Percentiles rank a stretch among this genome's conserved stretches.
phyloP scores from a whole-genome alignment of 495 filamentous ascomycete species.

The Tricharina praecox region DNA sequence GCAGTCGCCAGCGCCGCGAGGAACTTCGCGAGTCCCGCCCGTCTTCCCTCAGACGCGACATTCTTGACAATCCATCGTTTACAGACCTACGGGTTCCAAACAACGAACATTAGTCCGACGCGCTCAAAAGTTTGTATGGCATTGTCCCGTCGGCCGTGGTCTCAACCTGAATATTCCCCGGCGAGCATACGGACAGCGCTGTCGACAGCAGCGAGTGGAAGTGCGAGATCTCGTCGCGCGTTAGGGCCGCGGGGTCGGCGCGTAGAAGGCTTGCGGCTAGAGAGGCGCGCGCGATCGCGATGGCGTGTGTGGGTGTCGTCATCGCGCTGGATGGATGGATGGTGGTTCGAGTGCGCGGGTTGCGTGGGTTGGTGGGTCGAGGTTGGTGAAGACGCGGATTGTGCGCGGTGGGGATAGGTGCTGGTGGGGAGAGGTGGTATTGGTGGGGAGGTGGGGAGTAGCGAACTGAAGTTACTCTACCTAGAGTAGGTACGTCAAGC shows the following conservation, averaged over 20 bases:
- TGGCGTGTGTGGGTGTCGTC: conserved; percentile 37
- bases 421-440: no score
- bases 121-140: conserved; percentile 1
- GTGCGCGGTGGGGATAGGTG: no score
- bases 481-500: no score
- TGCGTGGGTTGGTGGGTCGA: no score
- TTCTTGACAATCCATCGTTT: conserved; percentile 69
- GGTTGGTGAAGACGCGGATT: no score
- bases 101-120: conserved; percentile 6
- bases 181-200: conserved; percentile 56
- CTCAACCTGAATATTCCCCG: conserved; percentile 85
- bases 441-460: no score
- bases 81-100: conserved; percentile 44
- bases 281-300: conserved; percentile 68
- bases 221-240: conserved; percentile 52
- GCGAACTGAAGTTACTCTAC: no score
- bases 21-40: conserved; percentile 56
- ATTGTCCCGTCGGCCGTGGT: conserved; percentile 47
- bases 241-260: conserved; percentile 47
- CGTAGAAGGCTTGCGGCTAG: conserved; percentile 59
- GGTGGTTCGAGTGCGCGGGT: background rate
- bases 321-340: background rate
- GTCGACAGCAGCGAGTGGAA: conserved; percentile 54
- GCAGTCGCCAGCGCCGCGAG: conserved; percentile 50
- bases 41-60: conserved; percentile 50